Evolutionary conservation across 768 basidiomycete species (phyloP), one percentile per base, ranked within the genome.

Genomic region (Pleurotus platypus): DNA sequence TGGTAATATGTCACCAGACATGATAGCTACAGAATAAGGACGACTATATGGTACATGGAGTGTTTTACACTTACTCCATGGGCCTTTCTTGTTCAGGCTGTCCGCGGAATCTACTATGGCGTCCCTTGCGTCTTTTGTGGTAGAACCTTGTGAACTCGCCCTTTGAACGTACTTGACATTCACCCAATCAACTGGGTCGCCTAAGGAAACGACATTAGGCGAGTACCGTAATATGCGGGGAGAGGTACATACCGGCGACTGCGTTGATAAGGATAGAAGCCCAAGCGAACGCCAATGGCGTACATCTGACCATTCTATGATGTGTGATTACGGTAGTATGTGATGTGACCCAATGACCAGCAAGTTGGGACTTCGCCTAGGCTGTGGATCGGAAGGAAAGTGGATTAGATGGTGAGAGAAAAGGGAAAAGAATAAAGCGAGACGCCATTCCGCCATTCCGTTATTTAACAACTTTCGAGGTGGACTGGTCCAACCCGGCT

Each of bases 181-280:
- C 38, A 83, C 72, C 80, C 81, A 84, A 64, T 82, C 79, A 57
- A 68, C 78, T 1, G 72, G 68, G 58, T 80, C 78, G 35, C 73
- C 78, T 81, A 49, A 40, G 30, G 30, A 45, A 39, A 11, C 8
- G 27, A 27, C 6, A 2, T 11, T 35, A 35, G 3, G 30, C 30
- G 30, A 35, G 20, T 45, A 45, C 20, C 42, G 42, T 45, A 22
- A 45, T 45, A 22, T 16, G 20, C 42, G 42, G 42, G 8, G 30
- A 35, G 9, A 35, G 30, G 30, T 35, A 35, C 2, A 35, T 35
- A 11, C 30, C 30, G 30, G 30, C 30, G 30, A 35, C 30, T 35
- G 30, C 30, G 7, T 35, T 35, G 30, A 35, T 35, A 35, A 35
- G 2, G 30, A 35, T 35, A 35, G 30, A 35, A 35, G 30, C 30